Conservation (phyloP, 1,139 yeast species). For the Scheffersomyces lignicola region DNA sequence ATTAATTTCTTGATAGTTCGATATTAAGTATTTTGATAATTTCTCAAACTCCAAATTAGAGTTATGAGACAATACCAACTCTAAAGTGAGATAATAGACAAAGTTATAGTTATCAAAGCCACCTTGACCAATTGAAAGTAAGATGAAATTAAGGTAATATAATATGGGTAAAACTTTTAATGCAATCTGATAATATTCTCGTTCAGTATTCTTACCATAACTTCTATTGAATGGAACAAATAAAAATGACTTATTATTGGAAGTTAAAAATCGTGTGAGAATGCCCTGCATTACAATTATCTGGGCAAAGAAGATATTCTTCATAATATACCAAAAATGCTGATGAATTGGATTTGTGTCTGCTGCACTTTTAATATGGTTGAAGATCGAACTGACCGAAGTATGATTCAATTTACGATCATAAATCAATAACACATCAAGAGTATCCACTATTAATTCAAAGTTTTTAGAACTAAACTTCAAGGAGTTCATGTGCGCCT, state of each 20-base stretch:
- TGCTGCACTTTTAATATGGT: constrained; percentile 16
- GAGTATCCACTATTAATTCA: constrained; percentile 20
- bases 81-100: constrained; percentile 55
- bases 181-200: constrained; percentile 31
- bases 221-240: constrained; percentile 8
- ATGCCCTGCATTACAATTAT: constrained; percentile 59
- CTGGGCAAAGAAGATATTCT: constrained; percentile 49
- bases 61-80: constrained; percentile 26
- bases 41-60: constrained; percentile 32
- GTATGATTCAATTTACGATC: constrained; percentile 25
- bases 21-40: constrained; percentile 41
- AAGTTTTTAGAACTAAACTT: constrained; percentile 17
- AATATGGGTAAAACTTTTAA: constrained; percentile 44
- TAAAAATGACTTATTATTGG: constrained; percentile 7
- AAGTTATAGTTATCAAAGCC: constrained; percentile 72
- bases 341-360: constrained; percentile 16
- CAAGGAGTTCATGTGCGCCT: constrained; percentile 28
- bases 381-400: constrained; percentile 24
- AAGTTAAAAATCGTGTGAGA: constrained; percentile 35
- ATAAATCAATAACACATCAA: constrained; percentile 24
- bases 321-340: constrained; percentile 40
- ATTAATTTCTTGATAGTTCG: constrained; percentile 38
- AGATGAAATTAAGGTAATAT: constrained; percentile 55
- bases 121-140: constrained; percentile 63
- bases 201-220: constrained; percentile 11